Conservation (phyloP, 1,139 yeast species). For the Kodamaea arcana region DNA sequence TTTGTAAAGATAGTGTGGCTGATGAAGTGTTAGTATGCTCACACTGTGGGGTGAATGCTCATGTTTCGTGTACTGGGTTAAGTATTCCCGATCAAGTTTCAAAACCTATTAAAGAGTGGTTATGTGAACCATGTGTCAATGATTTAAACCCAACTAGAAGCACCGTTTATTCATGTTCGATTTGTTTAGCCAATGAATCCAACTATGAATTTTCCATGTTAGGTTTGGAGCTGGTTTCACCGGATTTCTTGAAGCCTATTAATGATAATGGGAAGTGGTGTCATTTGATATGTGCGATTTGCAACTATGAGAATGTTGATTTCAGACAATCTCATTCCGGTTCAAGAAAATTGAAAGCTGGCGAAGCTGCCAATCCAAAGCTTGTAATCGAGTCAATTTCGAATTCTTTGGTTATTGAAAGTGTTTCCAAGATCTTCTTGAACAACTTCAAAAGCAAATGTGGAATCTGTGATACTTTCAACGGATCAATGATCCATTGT, state of each 20-base stretch:
- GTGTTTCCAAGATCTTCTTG: conserved; percentile 27
- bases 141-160: conserved; percentile 58
- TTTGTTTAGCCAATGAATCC: conserved; percentile 58
- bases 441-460: conserved; percentile 19
- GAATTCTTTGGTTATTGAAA: conserved; percentile 23
- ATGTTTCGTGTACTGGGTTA: conserved; percentile 67
- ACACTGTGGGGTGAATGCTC: conserved; percentile 70
- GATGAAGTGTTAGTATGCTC: conserved; percentile 51
- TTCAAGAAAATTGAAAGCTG: conserved; percentile 12
- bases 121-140: conserved; percentile 79
- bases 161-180: conserved; percentile 57
- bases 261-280: conserved; percentile 67
- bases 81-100: conserved; percentile 18
- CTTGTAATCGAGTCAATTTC: conserved; percentile 17
- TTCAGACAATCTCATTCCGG: conserved; percentile 12
- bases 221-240: conserved; percentile 39
- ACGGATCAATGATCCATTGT: conserved; percentile 31
- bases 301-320: conserved; percentile 27
- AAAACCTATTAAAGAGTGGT: conserved; percentile 52
- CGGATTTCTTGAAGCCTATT: conserved; percentile 74
- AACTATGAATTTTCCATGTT: conserved; percentile 43
- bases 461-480: conserved; percentile 28
- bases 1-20: conserved; percentile 43
- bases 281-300: conserved; percentile 72
- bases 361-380: conserved; percentile 31